Evolutionary conservation across 352 stramenopile genomes (phyloP).

Genomic region (Pythium pectinolyticum): DNA sequence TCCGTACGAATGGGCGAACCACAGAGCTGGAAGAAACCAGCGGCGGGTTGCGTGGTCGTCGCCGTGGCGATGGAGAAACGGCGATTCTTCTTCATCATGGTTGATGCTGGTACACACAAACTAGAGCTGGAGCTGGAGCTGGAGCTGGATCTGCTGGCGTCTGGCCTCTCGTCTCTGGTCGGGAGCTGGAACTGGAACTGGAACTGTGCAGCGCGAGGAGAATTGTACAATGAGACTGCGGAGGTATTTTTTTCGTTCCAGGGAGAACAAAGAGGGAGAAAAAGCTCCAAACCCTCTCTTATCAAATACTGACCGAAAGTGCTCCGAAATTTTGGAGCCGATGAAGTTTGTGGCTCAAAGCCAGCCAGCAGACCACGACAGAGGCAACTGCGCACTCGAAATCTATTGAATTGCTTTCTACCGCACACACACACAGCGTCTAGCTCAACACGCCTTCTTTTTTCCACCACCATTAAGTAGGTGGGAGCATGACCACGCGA

Average conservation of each 20-base stretch:
- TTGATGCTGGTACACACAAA: conserved; percentile 5
- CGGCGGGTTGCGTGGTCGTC: conserved; percentile 29
- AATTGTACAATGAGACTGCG: conserved; percentile 8
- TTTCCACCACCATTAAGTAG: conserved; percentile 2
- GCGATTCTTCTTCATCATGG: conserved; percentile 30
- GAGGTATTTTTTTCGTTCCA: no score
- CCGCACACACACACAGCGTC: neutral
- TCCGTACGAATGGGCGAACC: conserved; percentile 77
- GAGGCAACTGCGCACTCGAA: neutral
- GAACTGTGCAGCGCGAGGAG: neutral
- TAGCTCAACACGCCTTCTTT: neutral
- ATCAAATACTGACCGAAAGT: neutral
- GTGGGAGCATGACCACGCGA: conserved; percentile 26
- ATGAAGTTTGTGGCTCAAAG: neutral
- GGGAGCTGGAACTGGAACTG: neutral
- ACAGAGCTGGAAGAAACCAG: conserved; percentile 66
- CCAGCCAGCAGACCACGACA: neutral
- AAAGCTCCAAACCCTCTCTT: no score
- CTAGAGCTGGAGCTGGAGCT: neutral
- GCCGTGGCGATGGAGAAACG: conserved; percentile 27
- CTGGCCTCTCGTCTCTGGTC: no score
- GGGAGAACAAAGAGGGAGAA: no score
- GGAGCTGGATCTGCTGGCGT: neutral
- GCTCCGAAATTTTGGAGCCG: neutral
- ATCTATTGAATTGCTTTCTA: conserved; percentile 21